A percentile compares a stretch with the other conserved stretches of the same genome.
Evolutionary conservation across 768 basidiomycete genomes (phyloP).

Genomic region (Podaxis pistillaris): DNA sequence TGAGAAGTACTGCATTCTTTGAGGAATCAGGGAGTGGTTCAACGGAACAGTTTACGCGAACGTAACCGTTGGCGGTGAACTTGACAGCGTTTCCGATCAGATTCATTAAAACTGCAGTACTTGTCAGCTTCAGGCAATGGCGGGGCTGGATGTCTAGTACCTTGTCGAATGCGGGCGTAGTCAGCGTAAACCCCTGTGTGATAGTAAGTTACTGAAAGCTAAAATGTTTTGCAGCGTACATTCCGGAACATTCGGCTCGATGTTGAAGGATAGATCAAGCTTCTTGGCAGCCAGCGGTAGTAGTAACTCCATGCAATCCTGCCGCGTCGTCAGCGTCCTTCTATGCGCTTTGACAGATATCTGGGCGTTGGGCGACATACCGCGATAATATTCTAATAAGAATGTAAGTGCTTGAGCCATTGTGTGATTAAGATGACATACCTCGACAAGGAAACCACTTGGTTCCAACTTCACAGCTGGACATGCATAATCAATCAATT

Average conservation of each 20-base stretch:
- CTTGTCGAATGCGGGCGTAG: conserved; percentile 73
- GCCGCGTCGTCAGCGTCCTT: conserved; percentile 10
- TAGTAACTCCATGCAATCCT: conserved; percentile 79
- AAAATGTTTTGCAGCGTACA: conserved; percentile 36
- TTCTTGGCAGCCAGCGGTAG: conserved; percentile 76
- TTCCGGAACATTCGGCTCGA: conserved; percentile 61
- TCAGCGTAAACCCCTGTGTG: conserved; percentile 65
- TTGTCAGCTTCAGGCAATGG: neutral
- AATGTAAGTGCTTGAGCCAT: neutral
- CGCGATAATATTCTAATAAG: conserved; percentile 57
- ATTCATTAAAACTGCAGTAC: conserved; percentile 64
- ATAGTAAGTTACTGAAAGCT: neutral
- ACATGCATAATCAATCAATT: neutral
- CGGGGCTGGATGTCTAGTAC: conserved; percentile 27
- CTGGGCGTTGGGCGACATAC: conserved; percentile 31
- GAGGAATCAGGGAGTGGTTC: conserved; percentile 34
- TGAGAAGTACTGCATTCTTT: conserved; percentile 48
- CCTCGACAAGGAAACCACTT: conserved; percentile 65
- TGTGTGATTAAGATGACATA: conserved; percentile 19
- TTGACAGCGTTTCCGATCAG: conserved; percentile 77
- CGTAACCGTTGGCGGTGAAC: conserved; percentile 64
- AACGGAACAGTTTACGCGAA: conserved; percentile 60
- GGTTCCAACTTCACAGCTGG: conserved; percentile 69
- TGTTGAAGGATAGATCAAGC: conserved; percentile 71
- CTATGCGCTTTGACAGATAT: neutral